phyloP scores from a whole-genome alignment of 106 monocot species.

The Dendrobium catenatum region DNA sequence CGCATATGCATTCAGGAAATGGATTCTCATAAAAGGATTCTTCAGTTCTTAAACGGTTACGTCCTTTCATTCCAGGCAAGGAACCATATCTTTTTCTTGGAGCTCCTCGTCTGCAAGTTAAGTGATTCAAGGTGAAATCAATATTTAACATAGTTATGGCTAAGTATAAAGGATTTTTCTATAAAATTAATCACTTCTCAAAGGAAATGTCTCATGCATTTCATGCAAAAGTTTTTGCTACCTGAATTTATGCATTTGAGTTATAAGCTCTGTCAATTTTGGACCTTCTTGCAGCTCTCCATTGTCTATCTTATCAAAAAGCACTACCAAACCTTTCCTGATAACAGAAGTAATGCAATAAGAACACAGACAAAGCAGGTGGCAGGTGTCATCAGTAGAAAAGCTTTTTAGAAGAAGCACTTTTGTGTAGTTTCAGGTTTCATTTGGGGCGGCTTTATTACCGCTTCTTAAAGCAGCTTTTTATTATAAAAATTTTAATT shows the following conservation, averaged over 20 bases:
- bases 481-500: too few species aligned
- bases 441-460: too few species aligned
- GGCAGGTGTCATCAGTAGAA: not conserved
- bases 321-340: conserved; percentile 85
- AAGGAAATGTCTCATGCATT: not conserved
- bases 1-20: conserved; percentile 93
- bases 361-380: not conserved
- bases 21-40: conserved; percentile 99
- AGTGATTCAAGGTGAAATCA: not conserved
- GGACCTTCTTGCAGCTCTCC: conserved; percentile 69
- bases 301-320: conserved; percentile 74
- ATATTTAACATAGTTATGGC: not conserved
- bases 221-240: conserved; percentile 10
- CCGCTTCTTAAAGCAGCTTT: too few species aligned
- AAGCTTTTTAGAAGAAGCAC: not conserved
- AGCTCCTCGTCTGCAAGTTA: conserved; percentile 65
- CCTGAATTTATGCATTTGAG: conserved; percentile 78
- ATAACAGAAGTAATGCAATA: conserved; percentile 7
- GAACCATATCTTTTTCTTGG: conserved; percentile 85
- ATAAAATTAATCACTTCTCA: not conserved
- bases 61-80: conserved; percentile 71
- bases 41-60: conserved; percentile 74
- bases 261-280: conserved; percentile 41
- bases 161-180: not conserved
- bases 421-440: not conserved